phyloP scores from a whole-genome alignment of 2,329 filamentous ascomycete genomes.

The Penicillium palitans region DNA sequence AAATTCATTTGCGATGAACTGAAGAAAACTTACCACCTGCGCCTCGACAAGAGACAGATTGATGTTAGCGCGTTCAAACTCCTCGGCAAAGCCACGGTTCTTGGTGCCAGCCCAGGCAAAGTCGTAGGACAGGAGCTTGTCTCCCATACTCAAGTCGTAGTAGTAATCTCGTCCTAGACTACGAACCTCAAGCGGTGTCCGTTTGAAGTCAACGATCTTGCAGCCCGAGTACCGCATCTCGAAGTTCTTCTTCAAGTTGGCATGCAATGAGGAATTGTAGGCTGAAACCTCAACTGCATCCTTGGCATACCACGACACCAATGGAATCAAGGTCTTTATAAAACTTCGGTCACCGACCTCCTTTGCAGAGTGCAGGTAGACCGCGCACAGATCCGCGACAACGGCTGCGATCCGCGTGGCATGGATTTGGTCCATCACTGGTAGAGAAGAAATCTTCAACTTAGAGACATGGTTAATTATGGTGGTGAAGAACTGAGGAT shows the following conservation, averaged over 20 bases:
- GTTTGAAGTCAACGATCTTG: conserved; percentile 75
- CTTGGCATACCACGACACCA: conserved; percentile 76
- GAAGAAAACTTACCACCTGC: conserved; percentile 66
- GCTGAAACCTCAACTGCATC: conserved; percentile 75
- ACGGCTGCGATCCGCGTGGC: conserved; percentile 75
- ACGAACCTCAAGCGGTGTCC: conserved; percentile 65
- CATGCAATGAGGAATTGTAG: conserved; percentile 86
- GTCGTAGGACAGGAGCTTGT: conserved; percentile 74
- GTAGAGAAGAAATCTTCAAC: conserved; percentile 55
- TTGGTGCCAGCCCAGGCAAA: conserved; percentile 69
- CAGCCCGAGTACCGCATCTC: conserved; percentile 72
- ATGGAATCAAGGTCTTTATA: conserved; percentile 69
- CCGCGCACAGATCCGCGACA: conserved; percentile 82
- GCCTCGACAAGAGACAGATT: conserved; percentile 92
- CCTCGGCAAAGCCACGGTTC: conserved; percentile 73
- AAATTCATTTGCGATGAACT: conserved; percentile 17
- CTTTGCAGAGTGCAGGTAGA: conserved; percentile 84
- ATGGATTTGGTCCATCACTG: conserved; percentile 50
- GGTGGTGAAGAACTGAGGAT: conserved; percentile 69
- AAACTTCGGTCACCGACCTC: conserved; percentile 70
- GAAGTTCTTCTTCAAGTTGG: conserved; percentile 83
- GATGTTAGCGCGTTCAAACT: conserved; percentile 82
- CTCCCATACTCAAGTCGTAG: conserved; percentile 76
- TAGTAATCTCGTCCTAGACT: conserved; percentile 76
- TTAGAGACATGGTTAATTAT: conserved; percentile 70